Percentiles rank a stretch among this genome's conserved stretches.
Conservation (phyloP, 2,329 filamentous ascomycete genomes). For the Trichophyton benhamiae region DNA sequence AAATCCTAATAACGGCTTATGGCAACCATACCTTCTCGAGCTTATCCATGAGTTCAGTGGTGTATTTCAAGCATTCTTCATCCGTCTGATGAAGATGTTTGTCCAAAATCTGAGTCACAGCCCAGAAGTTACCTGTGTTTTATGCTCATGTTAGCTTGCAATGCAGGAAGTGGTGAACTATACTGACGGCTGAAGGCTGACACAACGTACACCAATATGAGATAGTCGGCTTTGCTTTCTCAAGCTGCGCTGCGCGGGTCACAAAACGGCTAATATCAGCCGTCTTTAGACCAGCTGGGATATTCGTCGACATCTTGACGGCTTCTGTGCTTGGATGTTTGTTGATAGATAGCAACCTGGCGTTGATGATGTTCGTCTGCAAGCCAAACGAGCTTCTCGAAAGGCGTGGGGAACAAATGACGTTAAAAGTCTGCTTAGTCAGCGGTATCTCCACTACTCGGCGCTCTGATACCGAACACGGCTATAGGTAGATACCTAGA, state of each 20-base stretch:
- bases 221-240: conserved; percentile 72
- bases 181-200: background rate
- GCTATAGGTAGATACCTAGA: no score
- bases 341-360: conserved; percentile 2
- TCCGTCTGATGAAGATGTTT: conserved; percentile 67
- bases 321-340: background rate
- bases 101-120: conserved; percentile 79
- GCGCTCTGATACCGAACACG: no score
- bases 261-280: conserved; percentile 78
- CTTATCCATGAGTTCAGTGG: conserved; percentile 76
- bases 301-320: conserved; percentile 54
- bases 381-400: background rate
- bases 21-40: conserved; percentile 56
- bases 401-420: conserved; percentile 2
- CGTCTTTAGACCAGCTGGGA: conserved; percentile 62
- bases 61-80: conserved; percentile 68
- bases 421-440: background rate
- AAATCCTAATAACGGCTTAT: no score
- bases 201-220: conserved; percentile 81
- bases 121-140: conserved; percentile 67
- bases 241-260: conserved; percentile 69
- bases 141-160: background rate
- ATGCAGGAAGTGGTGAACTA: background rate
- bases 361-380: background rate
- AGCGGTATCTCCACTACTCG: background rate